Evolutionary conservation across 768 basidiomycete genomes (phyloP), one percentile per base, ranked within the genome.

Genomic region (Dendrothele bispora): DNA sequence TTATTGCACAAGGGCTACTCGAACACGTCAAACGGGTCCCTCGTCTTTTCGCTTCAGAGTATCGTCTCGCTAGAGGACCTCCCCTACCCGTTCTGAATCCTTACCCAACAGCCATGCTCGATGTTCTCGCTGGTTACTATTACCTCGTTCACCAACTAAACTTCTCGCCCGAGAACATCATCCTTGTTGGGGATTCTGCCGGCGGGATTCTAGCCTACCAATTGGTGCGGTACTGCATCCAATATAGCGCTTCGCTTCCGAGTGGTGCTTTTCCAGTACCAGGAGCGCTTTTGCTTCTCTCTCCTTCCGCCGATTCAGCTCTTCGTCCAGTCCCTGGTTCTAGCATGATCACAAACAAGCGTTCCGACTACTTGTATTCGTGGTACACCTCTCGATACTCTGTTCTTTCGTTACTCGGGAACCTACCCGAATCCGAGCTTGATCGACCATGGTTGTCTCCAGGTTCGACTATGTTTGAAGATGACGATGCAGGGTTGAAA

Each of bases 31-130:
- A n/a, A n/a, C n/a, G n/a, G n/a, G n/a, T n/a, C n/a, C n/a, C n/a
- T n/a, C n/a, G n/a, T n/a, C n/a, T n/a, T n/a, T n/a, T n/a, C n/a
- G n/a, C n/a, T n/a, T n/a, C n/a, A n/a, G 80, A 80, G 45, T 83
- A 81, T 53, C 73, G 80, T 2, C 63, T 76, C 25, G 65, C 71
- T 5, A 55, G 60, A 0, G 56, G 61, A 5, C 48, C 53, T 15
- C 64, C 75, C 6, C 55, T 60, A 41, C 25, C 43, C 3, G 28
- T 55, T 5, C 38, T 55, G 1, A 65, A 75, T 17, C 63, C 79
- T 0, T 83, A 81, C 60, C 82, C 82, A 1, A 70, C 78, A 0
- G 74, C 76, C 0, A 63, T 84, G 2, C 48, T 83, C 15, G 82
- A 83, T 55, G 75, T 67, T 2, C 38, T 82, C 8, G 70, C 77